phyloP scores from a whole-genome alignment of 2,329 filamentous ascomycete species.

The Hypocreales sp. region DNA sequence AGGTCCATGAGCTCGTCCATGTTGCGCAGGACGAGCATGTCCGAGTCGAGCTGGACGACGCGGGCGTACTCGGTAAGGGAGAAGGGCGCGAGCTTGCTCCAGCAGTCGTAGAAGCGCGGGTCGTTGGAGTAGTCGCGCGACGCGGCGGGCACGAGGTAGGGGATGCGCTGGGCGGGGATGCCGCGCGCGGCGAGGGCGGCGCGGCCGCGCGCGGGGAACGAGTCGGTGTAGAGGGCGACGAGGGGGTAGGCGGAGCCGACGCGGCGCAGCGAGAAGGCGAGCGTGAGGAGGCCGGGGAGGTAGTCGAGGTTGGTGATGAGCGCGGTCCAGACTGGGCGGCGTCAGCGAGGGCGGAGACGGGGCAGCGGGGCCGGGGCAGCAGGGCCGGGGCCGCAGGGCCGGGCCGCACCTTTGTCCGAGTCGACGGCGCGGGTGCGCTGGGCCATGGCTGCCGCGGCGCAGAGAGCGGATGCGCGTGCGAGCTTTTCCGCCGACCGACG shows the following conservation, averaged over 20 bases:
- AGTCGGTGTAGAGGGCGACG: conserved; percentile 68
- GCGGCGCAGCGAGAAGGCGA: conserved; percentile 60
- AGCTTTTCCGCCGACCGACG: no score
- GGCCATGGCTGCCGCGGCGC: no score
- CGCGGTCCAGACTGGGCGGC: conserved; percentile 65
- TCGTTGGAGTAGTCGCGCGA: conserved; percentile 59
- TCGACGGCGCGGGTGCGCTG: no score
- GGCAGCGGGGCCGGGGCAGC: no score
- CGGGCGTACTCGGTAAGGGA: conserved; percentile 61
- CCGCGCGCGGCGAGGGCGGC: conserved; percentile 51
- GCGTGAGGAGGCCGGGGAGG: conserved; percentile 66
- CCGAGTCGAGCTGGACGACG: conserved; percentile 72
- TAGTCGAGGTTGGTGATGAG: conserved; percentile 77
- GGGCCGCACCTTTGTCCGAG: no score
- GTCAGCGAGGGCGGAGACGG: not conserved
- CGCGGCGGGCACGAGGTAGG: conserved; percentile 53
- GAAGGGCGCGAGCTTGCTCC: conserved; percentile 75
- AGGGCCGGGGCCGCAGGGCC: no score
- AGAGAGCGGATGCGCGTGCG: no score
- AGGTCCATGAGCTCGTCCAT: conserved; percentile 93
- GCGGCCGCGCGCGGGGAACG: conserved; percentile 53
- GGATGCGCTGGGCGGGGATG: conserved; percentile 55
- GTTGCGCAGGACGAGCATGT: conserved; percentile 71
- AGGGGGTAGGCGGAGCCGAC: conserved; percentile 57
- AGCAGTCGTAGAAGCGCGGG: conserved; percentile 78